Conservation (phyloP, 148 eudicot species). For the Fallopia convolvulus region DNA sequence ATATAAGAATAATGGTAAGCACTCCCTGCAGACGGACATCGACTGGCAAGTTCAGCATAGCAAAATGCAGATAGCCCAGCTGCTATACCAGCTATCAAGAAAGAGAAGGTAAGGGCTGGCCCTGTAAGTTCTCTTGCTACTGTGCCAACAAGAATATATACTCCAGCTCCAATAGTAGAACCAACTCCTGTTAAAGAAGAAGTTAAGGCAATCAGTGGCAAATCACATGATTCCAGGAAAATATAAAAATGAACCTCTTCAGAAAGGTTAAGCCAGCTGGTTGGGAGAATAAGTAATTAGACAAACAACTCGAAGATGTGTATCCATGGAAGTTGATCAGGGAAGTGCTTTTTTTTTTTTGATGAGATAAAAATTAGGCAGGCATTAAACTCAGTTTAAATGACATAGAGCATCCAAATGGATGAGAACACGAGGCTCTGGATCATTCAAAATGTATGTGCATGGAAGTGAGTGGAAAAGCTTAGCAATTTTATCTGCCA, state of each 20-base stretch:
- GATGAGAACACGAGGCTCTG: no score
- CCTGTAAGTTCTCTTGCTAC: constrained; percentile 95
- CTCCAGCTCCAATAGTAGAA: constrained; percentile 95
- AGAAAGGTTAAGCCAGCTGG: background rate
- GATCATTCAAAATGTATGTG: no score
- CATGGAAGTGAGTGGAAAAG: no score
- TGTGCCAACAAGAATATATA: constrained; percentile 88
- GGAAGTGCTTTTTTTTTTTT: background rate
- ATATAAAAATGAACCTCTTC: background rate
- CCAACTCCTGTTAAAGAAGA: constrained; percentile 61
- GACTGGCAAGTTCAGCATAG: constrained; percentile 44
- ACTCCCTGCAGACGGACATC: constrained; percentile 98
- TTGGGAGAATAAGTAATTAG: background rate
- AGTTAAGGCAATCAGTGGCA: background rate
- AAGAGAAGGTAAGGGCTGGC: constrained; percentile 81
- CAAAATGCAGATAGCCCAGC: constrained; percentile 52
- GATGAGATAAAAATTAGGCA: no score
- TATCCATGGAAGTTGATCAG: background rate
- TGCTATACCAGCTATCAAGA: constrained; percentile 91
- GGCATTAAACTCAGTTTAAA: no score
- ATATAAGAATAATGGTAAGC: constrained; percentile 71
- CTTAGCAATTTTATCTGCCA: no score
- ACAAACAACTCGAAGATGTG: background rate
- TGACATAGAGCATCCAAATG: no score
- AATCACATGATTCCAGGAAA: background rate